Percentiles rank a stretch among this genome's conserved stretches.
Conservation (phyloP, 768 basidiomycete genomes). For the Suillus brevipes region DNA sequence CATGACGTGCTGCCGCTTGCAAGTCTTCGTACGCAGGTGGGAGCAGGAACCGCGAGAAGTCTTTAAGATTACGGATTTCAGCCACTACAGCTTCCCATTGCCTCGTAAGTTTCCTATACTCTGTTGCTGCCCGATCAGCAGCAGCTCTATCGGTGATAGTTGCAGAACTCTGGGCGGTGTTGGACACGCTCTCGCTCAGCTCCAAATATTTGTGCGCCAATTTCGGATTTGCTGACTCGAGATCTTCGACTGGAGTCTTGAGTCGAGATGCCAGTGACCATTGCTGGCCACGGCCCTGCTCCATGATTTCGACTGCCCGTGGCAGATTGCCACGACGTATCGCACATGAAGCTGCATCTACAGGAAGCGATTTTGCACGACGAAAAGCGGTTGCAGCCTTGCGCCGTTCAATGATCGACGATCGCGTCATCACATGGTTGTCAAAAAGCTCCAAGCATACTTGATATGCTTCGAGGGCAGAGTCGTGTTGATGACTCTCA, state of each 20-base stretch:
- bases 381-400: not conserved
- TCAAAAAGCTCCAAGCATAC: too few relatives aligned
- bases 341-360: not conserved
- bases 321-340: fast-evolving
- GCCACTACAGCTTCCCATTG: not conserved
- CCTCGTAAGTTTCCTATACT: not conserved
- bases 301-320: not conserved
- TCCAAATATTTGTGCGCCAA: not conserved
- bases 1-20: not conserved
- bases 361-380: fast-evolving
- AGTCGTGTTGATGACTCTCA: too few relatives aligned
- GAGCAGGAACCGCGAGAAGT: not conserved
- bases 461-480: too few relatives aligned
- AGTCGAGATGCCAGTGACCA: not conserved
- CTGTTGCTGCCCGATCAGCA: not conserved
- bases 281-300: not conserved
- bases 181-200: not conserved
- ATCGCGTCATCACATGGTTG: too few relatives aligned
- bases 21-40: not conserved
- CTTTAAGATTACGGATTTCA: not conserved
- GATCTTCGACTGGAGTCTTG: not conserved
- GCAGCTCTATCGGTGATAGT: not conserved
- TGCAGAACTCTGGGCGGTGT: not conserved
- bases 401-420: not conserved
- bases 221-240: too few relatives aligned